Evolutionary conservation across 1,139 yeast genomes (phyloP), one percentile per base, ranked within the genome.

Genomic region (Diutina scorzettiae): DNA sequence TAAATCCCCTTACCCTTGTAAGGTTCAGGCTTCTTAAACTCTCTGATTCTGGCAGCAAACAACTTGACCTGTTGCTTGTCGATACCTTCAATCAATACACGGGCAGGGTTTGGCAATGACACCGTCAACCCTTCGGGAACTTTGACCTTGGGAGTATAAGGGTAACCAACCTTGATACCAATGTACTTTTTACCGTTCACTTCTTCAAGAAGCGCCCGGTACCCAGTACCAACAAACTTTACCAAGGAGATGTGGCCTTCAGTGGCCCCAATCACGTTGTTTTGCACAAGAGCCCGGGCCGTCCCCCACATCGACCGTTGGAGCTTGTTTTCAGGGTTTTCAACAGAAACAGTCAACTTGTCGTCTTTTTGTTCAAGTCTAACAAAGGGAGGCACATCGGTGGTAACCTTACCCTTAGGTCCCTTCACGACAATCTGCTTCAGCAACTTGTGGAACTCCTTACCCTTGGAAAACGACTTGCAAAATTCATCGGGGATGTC

Each of bases 1-100:
- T 82, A 93, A 44, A 93, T 83, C 55, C 99, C 99, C 63, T 93
- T 93, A 57, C 98, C 98, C 64, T 93, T 93, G 62, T 93, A 93
- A 33, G 97, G 96, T 64, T 93, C 99, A 33, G 99, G 99, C 48
- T 94, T 94, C 60, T 86, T 84, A 68, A 76, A 77, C 53, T 76
- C 78, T 60, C 98, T 79, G 51, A 93, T 73, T 45, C 78, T 75
- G 18, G 96, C 95, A 17, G 98, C 98, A 60, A 86, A 84, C 46
- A 81, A 71, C 55, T 79, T 82, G 34, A 93, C 91, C 56, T 81
- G 81, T 60, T 89, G 96, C 61, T 85, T 84, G 62, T 91, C 81
- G 41, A 78, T 65, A 27, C 98, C 98, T 59, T 86, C 95, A 33
- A 93, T 67, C 46, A 91, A 69, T 44, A 93, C 64, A 51, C 95